Base-by-base conservation (phyloP, 2,329 filamentous ascomycete genomes). In the Lecanosticta acicola region DNA sequence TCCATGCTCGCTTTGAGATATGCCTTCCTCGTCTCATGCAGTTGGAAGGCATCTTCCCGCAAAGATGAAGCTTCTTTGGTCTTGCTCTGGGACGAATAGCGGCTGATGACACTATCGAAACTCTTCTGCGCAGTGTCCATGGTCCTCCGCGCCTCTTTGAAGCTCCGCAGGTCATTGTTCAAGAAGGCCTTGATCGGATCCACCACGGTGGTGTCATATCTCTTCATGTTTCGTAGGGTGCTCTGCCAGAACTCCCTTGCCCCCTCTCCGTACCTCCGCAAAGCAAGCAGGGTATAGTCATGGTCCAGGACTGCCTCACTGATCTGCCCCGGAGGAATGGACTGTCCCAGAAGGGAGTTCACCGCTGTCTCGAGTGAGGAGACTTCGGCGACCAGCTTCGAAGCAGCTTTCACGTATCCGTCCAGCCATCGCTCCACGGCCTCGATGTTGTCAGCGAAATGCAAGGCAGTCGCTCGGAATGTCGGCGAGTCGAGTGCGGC, bases 401-500 rank as follows among this genome's bases (percentile, higher is more conserved):
- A 74, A 5, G 81, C 76, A 11, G 81, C 75, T 64, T 75, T 81
- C 48, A 82, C 68, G 61, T 84, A 86, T 39, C 75, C 76, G 44
- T 85, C 89, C 21, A 98, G 85, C 93, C 93, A 98, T 76, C 80
- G 82, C 68, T 97, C 93, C 49, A 97, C 79, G 45, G 81, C 78
- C 55, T 97, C 93, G 60, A 95, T 80, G 71, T 98, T 91, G 55
- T 97, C 93, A 53, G 81, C 78, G 64, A 95, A 95, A 70, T 96
- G 88, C 38, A 85, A 72, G 34, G 87, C 80, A 17, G 87, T 87
- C 38, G 90, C 87, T 55, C 93, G 87, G 67, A 97, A 97, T 29
- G 90, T 94, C 19, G 93, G 93, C 32, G 90, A 96, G 70, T 98
- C 93, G 71, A 97, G 85, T 16, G 89, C 86, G 41, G 93, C 93